These are phyloP conservation scores for Microsporum audouinii DNA, from an alignment of 2,329 filamentous ascomycete genomes.

Conservation along the genomic window DNA sequence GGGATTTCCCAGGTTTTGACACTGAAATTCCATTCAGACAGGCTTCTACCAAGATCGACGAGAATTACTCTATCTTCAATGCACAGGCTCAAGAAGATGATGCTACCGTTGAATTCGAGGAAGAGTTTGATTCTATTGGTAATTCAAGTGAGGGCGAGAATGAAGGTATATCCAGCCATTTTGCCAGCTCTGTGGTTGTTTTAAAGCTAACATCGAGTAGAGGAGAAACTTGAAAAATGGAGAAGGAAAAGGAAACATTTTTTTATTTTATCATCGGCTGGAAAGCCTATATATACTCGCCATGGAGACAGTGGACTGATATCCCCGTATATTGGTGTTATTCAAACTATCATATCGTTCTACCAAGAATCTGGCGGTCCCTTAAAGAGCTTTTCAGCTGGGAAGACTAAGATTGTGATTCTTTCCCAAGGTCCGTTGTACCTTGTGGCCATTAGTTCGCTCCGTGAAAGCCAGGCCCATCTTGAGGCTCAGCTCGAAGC, in stretches of 20 bases:
- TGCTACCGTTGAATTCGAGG: conserved; percentile 54
- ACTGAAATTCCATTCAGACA: conserved; percentile 22
- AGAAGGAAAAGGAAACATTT: conserved; percentile 94
- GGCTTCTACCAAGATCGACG: conserved; percentile 5
- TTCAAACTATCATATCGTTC: conserved; percentile 96
- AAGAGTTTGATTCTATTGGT: conserved; percentile 65
- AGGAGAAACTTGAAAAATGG: conserved; percentile 53
- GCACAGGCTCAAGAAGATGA: conserved; percentile 24
- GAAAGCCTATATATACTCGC: conserved; percentile 93
- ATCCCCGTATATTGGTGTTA: conserved; percentile 85
- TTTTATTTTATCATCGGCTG: conserved; percentile 87
- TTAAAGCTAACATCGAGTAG: conserved; percentile 16
- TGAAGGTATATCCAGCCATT: background rate
- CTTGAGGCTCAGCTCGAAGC: conserved; percentile 80
- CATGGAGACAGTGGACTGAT: conserved; percentile 84
- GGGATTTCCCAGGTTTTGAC: conserved; percentile 49
- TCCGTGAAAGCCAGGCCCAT: conserved; percentile 86
- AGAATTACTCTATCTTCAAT: background rate
- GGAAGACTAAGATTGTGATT: conserved; percentile 73
- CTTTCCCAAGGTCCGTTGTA: conserved; percentile 77
- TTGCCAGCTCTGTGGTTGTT: background rate
- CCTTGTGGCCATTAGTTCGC: conserved; percentile 80
- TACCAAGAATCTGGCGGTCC: conserved; percentile 71
- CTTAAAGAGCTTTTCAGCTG: conserved; percentile 76
- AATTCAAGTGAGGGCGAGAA: conserved; percentile 49